Base-by-base conservation (phyloP, 2,329 filamentous ascomycete genomes). In the Cercospora sp. region DNA sequence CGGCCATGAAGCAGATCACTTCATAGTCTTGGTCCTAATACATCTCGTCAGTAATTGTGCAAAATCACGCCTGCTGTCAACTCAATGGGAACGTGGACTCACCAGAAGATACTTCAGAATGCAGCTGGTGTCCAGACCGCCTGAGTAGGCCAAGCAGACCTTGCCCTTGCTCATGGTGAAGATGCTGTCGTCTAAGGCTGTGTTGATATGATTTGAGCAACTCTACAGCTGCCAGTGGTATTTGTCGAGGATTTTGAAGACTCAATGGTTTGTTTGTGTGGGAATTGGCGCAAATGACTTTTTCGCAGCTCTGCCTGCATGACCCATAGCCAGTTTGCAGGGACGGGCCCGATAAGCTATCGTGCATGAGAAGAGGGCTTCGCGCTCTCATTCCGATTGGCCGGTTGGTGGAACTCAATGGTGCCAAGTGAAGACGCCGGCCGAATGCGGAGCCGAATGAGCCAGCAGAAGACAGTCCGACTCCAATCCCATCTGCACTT, bases 1-100 rank as follows among this genome's bases (percentile, higher is more conserved):
- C 85, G 82, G 90, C 90, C 79, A 91, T 84, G 80, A 89, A 90
- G 81, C 85, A 87, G 74, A 90, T 85, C 72, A 91, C 89, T 75
- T 86, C 85, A 76, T 88, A 88, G 67, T 82, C 84, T 77, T 87
- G 79, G 76, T 87, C 84, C 76, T 78, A 64, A 59, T 21, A 24
- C 5, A 18, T 60, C 18, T 40, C 2, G 61, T 70, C 30, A 66
- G 61, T 24, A 32, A 53, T 10, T 21, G 32, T 10, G n/a, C n/a
- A 1, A 5, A 6, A 28, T 9, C 10, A 40, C 9, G 43, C 9
- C 5, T 5, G 7, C 12, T 8, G 55, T 65, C 73, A 74, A 57
- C 77, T 78, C 66, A 80, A 67, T 65, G 59, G 34, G n/a, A 28
- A 45, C 16, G 30, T 26, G 24, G 58, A 76, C 76, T 72, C 63